Evolutionary conservation across 2,329 filamentous ascomycete species (phyloP).

Genomic region (Gnomoniopsis smithogilvyi): DNA sequence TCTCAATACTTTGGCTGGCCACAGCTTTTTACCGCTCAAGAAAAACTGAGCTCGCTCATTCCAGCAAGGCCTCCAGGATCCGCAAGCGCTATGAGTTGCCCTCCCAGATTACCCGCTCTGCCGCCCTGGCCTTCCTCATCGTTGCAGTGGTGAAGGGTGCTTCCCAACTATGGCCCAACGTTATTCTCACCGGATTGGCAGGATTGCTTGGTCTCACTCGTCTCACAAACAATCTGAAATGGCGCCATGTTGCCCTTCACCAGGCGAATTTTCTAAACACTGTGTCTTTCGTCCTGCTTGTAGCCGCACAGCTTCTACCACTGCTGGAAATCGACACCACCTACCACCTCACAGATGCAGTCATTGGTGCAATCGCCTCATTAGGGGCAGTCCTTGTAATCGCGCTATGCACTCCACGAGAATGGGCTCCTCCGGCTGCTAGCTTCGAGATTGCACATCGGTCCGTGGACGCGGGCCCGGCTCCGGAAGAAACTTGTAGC

Average conservation of each 20-base stretch:
- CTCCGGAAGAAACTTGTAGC: slow-evolving; percentile 51
- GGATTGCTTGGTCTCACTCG: slow-evolving; percentile 12
- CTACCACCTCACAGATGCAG: slow-evolving; percentile 25
- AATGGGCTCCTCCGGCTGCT: slow-evolving; percentile 45
- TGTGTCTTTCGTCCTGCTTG: slow-evolving; percentile 9
- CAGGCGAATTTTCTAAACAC: slow-evolving; percentile 15
- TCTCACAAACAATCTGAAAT: slow-evolving; percentile 7
- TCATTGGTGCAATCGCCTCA: slow-evolving; percentile 31
- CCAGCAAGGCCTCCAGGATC: slow-evolving; percentile 10
- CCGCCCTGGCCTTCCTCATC: slow-evolving; percentile 9
- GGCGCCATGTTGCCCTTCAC: slow-evolving; percentile 17
- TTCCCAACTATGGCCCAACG: slow-evolving; percentile 9
- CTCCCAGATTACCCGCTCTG: slow-evolving; percentile 9
- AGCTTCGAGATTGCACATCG: slow-evolving; percentile 36
- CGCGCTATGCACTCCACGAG: slow-evolving; percentile 44
- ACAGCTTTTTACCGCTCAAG: neutral
- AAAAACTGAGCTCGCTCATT: neutral
- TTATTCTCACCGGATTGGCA: slow-evolving; percentile 7
- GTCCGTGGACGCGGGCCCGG: slow-evolving; percentile 34
- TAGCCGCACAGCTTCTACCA: slow-evolving; percentile 20
- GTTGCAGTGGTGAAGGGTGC: slow-evolving; percentile 7
- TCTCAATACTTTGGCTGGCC: slow-evolving; percentile 13
- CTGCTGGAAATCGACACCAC: slow-evolving; percentile 17
- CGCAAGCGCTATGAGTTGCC: slow-evolving; percentile 13
- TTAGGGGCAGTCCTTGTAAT: slow-evolving; percentile 35